phyloP scores from a whole-genome alignment of 257 asterid species.

The Solanum pimpinellifolium region DNA sequence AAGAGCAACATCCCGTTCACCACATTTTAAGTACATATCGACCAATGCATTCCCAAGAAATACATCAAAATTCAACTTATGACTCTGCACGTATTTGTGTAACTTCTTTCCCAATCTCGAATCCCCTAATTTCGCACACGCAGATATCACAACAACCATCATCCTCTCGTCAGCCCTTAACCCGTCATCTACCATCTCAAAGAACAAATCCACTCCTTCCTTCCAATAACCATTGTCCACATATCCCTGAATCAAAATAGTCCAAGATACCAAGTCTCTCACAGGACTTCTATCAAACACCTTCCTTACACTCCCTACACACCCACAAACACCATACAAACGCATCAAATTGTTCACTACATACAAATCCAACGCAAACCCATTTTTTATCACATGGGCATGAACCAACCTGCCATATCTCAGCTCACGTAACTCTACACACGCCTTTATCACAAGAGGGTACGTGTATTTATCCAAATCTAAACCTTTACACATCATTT shows the following conservation, averaged over 20 bases:
- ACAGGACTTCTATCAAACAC: conserved; percentile 23
- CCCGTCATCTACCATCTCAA: conserved; percentile 16
- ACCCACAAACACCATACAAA: conserved; percentile 22
- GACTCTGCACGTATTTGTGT: conserved; percentile 16
- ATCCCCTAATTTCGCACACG: conserved; percentile 27
- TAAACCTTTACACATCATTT: conserved; percentile 16
- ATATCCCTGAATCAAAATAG: conserved; percentile 30
- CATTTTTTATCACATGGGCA: conserved; percentile 19
- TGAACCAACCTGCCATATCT: conserved; percentile 21
- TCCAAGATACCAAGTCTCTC: conserved; percentile 32
- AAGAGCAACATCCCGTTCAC: conserved; percentile 10
- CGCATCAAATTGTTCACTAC: conserved; percentile 27
- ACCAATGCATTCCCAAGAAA: conserved; percentile 29
- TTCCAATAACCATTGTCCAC: conserved; percentile 18
- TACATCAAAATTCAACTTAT: conserved; percentile 16
- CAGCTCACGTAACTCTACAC: conserved; percentile 14
- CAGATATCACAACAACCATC: conserved; percentile 34
- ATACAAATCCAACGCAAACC: conserved; percentile 22
- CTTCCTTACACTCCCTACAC: conserved; percentile 7
- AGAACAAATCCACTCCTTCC: conserved; percentile 21
- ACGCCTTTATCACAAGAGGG: conserved; percentile 32
- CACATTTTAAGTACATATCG: conserved; percentile 42
- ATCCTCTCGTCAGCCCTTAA: conserved; percentile 22
- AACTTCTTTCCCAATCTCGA: conserved; percentile 25
- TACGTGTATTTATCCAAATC: conserved; percentile 23